A percentile compares a stretch with the other conserved stretches of the same genome.
Conservation (phyloP, 2,329 filamentous ascomycete species). For the Colletotrichum camelliae region DNA sequence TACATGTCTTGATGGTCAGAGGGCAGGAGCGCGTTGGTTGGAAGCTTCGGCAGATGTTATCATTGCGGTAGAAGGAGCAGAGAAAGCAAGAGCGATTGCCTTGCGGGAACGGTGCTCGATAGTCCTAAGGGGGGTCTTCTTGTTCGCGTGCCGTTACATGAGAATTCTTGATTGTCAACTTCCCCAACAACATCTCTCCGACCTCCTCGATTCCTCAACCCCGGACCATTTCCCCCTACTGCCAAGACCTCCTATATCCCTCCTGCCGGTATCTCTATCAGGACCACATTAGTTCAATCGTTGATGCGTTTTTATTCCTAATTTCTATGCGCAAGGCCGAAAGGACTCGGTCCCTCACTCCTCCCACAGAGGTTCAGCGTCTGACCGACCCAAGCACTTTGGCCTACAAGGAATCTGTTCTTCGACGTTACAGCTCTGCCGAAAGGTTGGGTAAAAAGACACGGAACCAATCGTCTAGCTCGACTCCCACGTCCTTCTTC, state of each 20-base stretch:
- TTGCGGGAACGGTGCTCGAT: not conserved
- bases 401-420: not conserved
- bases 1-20: not conserved
- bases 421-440: conserved; percentile 11
- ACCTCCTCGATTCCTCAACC: not conserved
- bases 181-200: not conserved
- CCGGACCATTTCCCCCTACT: not conserved
- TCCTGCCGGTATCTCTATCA: not conserved
- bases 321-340: not conserved
- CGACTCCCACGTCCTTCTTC: not conserved
- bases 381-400: not conserved
- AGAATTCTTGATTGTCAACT: not conserved
- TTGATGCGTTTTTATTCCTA: not conserved
- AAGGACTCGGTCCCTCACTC: conserved; percentile 10
- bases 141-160: not conserved
- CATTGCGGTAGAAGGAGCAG: not conserved
- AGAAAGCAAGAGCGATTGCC: not conserved
- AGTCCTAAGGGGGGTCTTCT: not conserved
- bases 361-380: conserved; percentile 7
- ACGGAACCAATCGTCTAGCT: not conserved
- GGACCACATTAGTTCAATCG: not conserved
- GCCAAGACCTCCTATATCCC: not conserved
- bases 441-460: not conserved
- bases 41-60: not conserved
- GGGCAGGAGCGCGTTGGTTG: not conserved